Base-by-base conservation (phyloP, 2,329 filamentous ascomycete species). In the Camptophora hylomeconis region DNA sequence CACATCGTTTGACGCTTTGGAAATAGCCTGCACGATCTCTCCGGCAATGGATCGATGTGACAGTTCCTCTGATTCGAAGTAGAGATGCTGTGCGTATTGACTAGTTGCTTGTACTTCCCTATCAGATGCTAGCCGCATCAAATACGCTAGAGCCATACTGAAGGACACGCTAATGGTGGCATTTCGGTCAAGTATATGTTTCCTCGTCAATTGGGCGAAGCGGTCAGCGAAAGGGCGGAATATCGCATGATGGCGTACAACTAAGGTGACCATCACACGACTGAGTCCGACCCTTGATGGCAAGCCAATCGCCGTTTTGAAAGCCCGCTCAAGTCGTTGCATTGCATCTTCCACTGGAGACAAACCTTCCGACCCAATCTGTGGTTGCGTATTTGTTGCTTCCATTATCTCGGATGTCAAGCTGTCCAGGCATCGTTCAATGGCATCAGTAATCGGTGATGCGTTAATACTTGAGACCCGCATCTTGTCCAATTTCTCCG, bases 241-340 rank as follows among this genome's bases (percentile, higher is more conserved):
- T 17, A 86, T 62, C 20, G 75, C 67, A 19, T 70, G 72, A 40
- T 87, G 80, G 8, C 83, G 72, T 28, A 86, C 87, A 28, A 82
- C 80, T 5, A 98, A 65, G 1, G 82, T 86, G 5, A 81, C 79
- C 17, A 98, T 65, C 2, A 94, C 75, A 31, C 83, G 73, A 39
- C 79, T 80, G 46, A 84, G 92, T 20, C 84, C 89, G 26, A 95
- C 79, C 58, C 95, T 95, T 0, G 84, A 92, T 2, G 87, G 87
- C 56, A 95, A 75, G 2, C 86, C 87, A 20, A 98, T 75, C 1
- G 86, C 81, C 15, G 69, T 75, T 50, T 87, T 89, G 54, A 95
- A 82, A 0, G 80, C 76, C 17, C 69, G 67, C 50, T 89, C 78
- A 0, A 98, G 65, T 24, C 64, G 70, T 2, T 75, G 73, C 19